Percentiles rank a stretch among this genome's conserved stretches.
Evolutionary conservation across 2,329 filamentous ascomycete genomes (phyloP).

Genomic region (Paraphoma sp.): DNA sequence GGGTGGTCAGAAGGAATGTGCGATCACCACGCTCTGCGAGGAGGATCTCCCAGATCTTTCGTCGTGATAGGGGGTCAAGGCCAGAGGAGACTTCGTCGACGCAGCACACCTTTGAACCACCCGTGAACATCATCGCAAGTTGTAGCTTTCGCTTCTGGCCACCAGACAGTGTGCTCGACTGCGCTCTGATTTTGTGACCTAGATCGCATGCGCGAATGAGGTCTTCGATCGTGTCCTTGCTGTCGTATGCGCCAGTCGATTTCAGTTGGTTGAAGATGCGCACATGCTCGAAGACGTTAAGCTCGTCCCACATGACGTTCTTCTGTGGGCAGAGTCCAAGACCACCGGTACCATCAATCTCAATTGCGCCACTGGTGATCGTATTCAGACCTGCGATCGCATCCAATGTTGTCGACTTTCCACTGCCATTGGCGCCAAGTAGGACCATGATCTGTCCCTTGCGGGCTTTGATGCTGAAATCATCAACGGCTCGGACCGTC

Average conservation of each 20-base stretch:
- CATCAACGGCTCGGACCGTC: conserved; percentile 79
- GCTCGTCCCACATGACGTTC: conserved; percentile 90
- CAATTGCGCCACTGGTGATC: conserved; percentile 77
- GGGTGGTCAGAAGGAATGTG: conserved; percentile 87
- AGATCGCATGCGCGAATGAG: conserved; percentile 78
- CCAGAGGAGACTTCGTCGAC: conserved; percentile 92
- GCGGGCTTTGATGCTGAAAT: conserved; percentile 72
- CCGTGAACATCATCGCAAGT: conserved; percentile 93
- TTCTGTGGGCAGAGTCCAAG: conserved; percentile 90
- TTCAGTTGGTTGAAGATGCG: conserved; percentile 85
- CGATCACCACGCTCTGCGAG: conserved; percentile 80
- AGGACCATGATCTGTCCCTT: conserved; percentile 86
- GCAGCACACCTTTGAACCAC: conserved; percentile 85
- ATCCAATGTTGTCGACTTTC: conserved; percentile 89
- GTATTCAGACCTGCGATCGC: conserved; percentile 83
- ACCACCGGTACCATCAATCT: conserved; percentile 77
- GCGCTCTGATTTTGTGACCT: conserved; percentile 72
- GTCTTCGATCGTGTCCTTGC: conserved; percentile 64
- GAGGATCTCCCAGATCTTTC: conserved; percentile 95
- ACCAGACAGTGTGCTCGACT: conserved; percentile 80
- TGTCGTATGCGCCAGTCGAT: conserved; percentile 59
- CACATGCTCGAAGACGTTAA: conserved; percentile 87
- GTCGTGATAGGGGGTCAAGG: conserved; percentile 81
- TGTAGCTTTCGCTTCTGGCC: conserved; percentile 94
- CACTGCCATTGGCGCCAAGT: conserved; percentile 86